These are phyloP conservation scores for Fusarium fracticaudum DNA, from an alignment of 2,329 filamentous ascomycete genomes.

Conservation along the genomic window DNA sequence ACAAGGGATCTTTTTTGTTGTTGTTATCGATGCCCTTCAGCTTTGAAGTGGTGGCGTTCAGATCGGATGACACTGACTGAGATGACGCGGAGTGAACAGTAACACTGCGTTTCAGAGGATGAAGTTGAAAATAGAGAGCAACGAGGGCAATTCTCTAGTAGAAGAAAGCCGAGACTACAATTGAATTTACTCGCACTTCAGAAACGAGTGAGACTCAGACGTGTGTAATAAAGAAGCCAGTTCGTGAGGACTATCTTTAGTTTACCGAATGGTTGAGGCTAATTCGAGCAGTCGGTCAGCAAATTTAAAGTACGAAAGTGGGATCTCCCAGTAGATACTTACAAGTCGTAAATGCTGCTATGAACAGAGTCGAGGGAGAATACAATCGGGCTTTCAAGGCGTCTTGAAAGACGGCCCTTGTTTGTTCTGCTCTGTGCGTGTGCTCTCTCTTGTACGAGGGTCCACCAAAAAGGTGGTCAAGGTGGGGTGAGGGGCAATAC, in stretches of 20 bases:
- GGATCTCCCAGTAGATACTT: background rate
- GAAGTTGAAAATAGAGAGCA: background rate
- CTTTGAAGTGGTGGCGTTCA: constrained; percentile 3
- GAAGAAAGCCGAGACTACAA: background rate
- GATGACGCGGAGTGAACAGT: constrained; percentile 21
- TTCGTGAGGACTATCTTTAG: background rate
- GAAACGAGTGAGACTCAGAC: background rate
- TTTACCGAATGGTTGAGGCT: background rate
- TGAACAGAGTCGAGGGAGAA: background rate
- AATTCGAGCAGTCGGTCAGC: background rate
- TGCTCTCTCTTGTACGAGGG: constrained; percentile 23
- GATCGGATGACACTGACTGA: constrained; percentile 16
- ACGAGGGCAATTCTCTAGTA: constrained; percentile 1
- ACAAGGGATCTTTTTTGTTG: background rate
- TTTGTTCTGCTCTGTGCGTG: constrained; percentile 31
- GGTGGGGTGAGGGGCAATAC: constrained; percentile 32
- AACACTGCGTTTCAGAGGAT: background rate
- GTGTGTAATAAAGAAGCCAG: constrained; percentile 10
- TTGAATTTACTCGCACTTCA: background rate
- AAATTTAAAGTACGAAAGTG: background rate
- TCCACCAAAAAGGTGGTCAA: constrained; percentile 27
- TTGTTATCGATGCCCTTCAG: background rate
- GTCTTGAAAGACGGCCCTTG: constrained; percentile 25
- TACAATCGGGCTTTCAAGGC: background rate
- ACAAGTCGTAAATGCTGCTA: background rate